Conservation (phyloP, 2,329 filamentous ascomycete genomes). For the Sporothrix phasma region DNA sequence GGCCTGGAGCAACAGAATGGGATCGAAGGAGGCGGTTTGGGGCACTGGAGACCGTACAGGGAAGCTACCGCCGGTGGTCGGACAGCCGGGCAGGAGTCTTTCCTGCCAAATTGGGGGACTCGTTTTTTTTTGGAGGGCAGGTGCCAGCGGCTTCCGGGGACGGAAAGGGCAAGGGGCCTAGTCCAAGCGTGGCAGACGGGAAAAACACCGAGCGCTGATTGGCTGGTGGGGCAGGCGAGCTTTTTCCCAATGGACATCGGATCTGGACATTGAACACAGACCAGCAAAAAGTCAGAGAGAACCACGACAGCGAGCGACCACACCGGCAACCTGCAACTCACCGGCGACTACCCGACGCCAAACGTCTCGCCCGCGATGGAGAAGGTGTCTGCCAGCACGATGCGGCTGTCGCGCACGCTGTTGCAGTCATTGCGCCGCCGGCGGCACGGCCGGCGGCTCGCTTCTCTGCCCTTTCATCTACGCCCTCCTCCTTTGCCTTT, state of each 20-base stretch:
- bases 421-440: constrained; percentile 25
- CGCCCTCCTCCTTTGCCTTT: background rate
- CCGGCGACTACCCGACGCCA: background rate
- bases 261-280: background rate
- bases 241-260: constrained; percentile 5
- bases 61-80: constrained; percentile 3
- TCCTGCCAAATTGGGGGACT: background rate
- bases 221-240: background rate
- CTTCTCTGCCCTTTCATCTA: background rate
- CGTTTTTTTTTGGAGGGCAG: background rate
- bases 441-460: background rate
- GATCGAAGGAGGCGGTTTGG: constrained; percentile 12
- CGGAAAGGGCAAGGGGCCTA: background rate
- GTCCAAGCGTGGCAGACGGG: background rate
- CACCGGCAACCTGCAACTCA: background rate
- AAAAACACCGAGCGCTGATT: constrained; percentile 4
- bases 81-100: constrained; percentile 7
- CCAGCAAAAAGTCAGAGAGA: background rate
- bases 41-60: background rate
- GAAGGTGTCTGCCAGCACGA: constrained; percentile 31
- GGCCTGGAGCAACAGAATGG: constrained; percentile 2
- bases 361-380: constrained; percentile 29
- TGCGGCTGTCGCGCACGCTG: constrained; percentile 34
- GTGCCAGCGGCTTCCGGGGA: background rate
- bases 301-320: background rate